Base-by-base conservation (phyloP, 2,329 filamentous ascomycete genomes). In the Diaporthe humulicola region DNA sequence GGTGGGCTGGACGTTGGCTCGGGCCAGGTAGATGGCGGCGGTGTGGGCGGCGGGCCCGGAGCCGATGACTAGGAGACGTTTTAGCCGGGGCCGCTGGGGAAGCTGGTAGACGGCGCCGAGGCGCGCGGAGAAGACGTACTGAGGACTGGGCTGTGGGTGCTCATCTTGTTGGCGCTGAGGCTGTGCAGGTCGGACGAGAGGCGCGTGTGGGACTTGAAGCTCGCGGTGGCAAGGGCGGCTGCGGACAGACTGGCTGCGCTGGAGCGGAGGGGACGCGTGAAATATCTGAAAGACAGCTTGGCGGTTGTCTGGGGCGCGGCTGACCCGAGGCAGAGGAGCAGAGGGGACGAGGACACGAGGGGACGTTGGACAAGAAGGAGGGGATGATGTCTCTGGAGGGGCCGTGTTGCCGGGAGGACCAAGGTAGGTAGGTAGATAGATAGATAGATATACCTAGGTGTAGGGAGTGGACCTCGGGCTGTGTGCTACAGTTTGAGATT, bases 21-120 rank as follows among this genome's bases (percentile, higher is more conserved):
- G 94, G 64, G 96, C 94, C 81, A 98, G 93, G 87, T 99, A 99
- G 83, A 99, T 92, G 84, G 97, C 97, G 77, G 97, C 97, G 61
- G 97, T 99, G 88, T 99, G 97, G 86, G 96, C 97, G 80, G 96
- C 97, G 77, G 97, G 97, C 88, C 97, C 97, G 77, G 97, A 99
- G 88, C 97, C 96, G 86, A 95, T 93, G 82, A 95, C 90, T 92
- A 61, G 74, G 67, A 70, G 76, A 75, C 3, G n/a, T 22, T 30
- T 74, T 17, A 70, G 73, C 42, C 38, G 7, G 28, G 7, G 45
- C 22, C 25, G n/a, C 28, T 19, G 70, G 66, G 52, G 50, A 19
- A 28, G 30, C n/a, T 60, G 30, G 74, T n/a, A 50, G 50, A 70
- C 52, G 75, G 77, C 74, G 75, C 73, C 36, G 33, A 48, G 69